These are phyloP conservation scores for Mycena indigotica DNA, from an alignment of 768 basidiomycete genomes.

Conservation along the genomic window DNA sequence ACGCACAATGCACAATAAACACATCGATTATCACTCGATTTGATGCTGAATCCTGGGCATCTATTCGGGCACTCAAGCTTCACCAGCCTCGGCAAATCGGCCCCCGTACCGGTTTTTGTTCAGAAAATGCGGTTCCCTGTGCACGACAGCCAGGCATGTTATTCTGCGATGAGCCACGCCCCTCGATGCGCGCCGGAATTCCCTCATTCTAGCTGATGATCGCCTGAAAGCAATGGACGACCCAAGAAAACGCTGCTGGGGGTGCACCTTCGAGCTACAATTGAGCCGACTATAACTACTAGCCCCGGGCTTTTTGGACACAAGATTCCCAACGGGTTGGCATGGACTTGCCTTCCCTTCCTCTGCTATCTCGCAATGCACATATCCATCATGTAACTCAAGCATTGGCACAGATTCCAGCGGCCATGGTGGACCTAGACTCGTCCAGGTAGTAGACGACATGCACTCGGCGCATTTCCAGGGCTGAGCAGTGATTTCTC, in stretches of 20 bases:
- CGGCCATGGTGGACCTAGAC: constrained; percentile 68
- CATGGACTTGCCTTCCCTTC: neutral
- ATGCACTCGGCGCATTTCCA: constrained; percentile 4
- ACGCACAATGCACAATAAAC: no score
- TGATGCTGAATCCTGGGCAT: no score
- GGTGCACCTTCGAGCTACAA: neutral
- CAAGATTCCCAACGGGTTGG: neutral
- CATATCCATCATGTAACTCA: constrained; percentile 69
- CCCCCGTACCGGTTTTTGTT: neutral
- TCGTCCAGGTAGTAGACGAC: constrained; percentile 64
- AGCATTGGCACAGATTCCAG: constrained; percentile 75
- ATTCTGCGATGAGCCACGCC: neutral
- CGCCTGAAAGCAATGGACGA: no score
- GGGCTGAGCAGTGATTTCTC: constrained; percentile 16
- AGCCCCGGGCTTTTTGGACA: neutral
- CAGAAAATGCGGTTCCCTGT: neutral
- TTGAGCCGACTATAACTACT: neutral
- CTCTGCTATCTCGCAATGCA: constrained; percentile 43
- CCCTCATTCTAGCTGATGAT: neutral
- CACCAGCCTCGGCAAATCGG: neutral
- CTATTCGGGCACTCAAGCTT: neutral
- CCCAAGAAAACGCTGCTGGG: neutral
- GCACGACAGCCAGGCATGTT: neutral
- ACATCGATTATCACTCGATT: no score
- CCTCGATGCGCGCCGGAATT: neutral